Base-by-base conservation (phyloP, 1,139 yeast genomes). In the Nematodospora anomalae region DNA sequence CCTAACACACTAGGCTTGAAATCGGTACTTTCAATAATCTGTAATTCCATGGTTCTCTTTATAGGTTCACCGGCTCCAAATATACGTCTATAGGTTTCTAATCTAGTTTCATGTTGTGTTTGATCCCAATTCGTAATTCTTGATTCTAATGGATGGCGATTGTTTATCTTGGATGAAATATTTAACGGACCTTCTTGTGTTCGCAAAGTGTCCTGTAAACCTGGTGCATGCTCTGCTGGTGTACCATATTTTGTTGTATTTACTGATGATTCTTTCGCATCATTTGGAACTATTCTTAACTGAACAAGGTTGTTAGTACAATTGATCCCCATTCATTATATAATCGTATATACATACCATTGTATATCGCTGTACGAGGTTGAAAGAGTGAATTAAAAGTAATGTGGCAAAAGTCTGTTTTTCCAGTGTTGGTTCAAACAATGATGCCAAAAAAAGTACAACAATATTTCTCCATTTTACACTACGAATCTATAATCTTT, bases 1-100 rank as follows among this genome's bases (percentile, higher is more conserved):
- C 86, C 79, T 36, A 79, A 65, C 11, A 73, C 62, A 35, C 70
- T 59, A n/a, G 95, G 95, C 47, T 72, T 77, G 58, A 79, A 79
- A 39, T 83, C 88, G n/a, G 87, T 77, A 34, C 74, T 70, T 32
- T 79, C 79, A n/a, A 90, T 83, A 26, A 88, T 75, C 39, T 76
- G 71, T 53, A 87, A 65, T 50, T 94, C 97, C 86, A 92, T 86
- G 20, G 85, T 79, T 57, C 97, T 77, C 59, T 88, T 83, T 50
- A 92, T 80, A 6, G 97, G 96, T 54, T 87, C 97, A 9, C 95
- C 96, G 32, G 95, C 83, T 20, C 98, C 98, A 60, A 84, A 89
- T 16, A 87, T 66, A 46, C 95, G 77, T 55, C 95, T 77, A 61
- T 85, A 82, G 39, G 80, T 79, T 57, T 89, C 95, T 68, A 89